Evolutionary conservation across 805 yeast species (phyloP).

Genomic region (Yamadazyma insecticola): DNA sequence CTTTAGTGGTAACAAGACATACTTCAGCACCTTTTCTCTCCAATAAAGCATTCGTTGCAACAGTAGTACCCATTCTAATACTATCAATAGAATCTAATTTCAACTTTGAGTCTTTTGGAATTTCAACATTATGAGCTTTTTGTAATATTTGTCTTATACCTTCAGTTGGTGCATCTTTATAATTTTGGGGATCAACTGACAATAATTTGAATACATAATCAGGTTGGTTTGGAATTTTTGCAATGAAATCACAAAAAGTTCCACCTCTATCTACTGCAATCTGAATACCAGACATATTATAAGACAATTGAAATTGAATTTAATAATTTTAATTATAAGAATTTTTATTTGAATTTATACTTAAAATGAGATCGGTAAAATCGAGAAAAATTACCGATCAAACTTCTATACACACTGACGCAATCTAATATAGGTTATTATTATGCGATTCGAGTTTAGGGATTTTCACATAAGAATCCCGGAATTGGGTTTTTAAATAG

Average conservation of each 20-base stretch:
- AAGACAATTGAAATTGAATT: no score
- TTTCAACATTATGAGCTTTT: constrained; percentile 44
- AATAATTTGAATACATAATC: constrained; percentile 73
- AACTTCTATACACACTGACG: no score
- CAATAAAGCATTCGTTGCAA: constrained; percentile 90
- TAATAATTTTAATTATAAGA: no score
- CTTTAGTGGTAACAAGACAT: constrained; percentile 81
- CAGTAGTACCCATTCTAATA: constrained; percentile 89
- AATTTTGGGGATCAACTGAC: constrained; percentile 86
- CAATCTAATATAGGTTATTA: no score
- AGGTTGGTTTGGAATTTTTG: constrained; percentile 42
- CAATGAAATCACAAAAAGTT: constrained; percentile 78
- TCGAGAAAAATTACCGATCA: no score
- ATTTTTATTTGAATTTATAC: no score
- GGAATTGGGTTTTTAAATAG: no score
- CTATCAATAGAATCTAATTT: constrained; percentile 61
- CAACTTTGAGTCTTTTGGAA: constrained; percentile 43
- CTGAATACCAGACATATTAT: constrained; percentile 11
- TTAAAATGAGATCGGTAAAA: no score
- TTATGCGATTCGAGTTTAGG: no score
- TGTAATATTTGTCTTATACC: constrained; percentile 81
- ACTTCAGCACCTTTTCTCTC: constrained; percentile 91
- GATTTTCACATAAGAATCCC: no score
- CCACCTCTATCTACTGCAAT: constrained; percentile 61
- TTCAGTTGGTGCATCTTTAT: constrained; percentile 87